Conservation (phyloP, 2,329 filamentous ascomycete species). For the Pseudocercospora crystallina region DNA sequence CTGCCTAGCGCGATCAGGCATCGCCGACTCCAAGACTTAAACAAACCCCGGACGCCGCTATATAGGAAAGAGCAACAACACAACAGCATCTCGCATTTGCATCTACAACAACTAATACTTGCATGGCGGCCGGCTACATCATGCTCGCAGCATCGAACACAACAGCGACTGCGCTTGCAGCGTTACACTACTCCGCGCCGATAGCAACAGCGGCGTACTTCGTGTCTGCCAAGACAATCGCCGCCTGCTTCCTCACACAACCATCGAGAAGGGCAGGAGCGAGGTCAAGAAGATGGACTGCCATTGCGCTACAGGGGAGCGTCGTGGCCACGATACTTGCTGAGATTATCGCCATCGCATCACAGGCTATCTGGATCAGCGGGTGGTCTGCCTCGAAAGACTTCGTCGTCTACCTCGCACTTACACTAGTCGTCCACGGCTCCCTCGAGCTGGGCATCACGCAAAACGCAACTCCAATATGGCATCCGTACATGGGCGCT, state of each 20-base stretch:
- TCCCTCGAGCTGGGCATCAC: constrained; percentile 26
- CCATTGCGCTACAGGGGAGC: constrained; percentile 19
- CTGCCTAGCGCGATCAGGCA: too few species aligned
- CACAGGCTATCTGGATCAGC: constrained; percentile 18
- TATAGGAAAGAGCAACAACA: too few species aligned
- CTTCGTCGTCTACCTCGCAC: constrained; percentile 25
- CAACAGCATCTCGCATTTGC: too few species aligned
- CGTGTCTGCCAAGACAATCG: constrained; percentile 26
- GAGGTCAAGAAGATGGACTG: constrained; percentile 18
- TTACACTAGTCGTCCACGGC: constrained; percentile 22
- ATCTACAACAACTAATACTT: too few species aligned
- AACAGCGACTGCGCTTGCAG: constrained; percentile 15
- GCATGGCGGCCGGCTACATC: neutral
- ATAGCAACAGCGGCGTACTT: constrained; percentile 28
- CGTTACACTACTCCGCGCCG: constrained; percentile 31
- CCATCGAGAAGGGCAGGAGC: constrained; percentile 19
- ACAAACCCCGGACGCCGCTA: too few species aligned
- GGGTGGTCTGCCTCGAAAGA: constrained; percentile 23
- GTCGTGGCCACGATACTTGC: constrained; percentile 22
- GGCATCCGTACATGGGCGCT: constrained; percentile 32
- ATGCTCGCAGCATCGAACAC: constrained; percentile 2
- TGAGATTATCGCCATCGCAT: constrained; percentile 20
- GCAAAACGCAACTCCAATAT: constrained; percentile 27
- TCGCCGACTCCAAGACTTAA: too few species aligned
- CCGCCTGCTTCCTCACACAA: constrained; percentile 31